Conservation (phyloP, 495 filamentous ascomycete genomes). For the Friedmanniomyces endolithicus region DNA sequence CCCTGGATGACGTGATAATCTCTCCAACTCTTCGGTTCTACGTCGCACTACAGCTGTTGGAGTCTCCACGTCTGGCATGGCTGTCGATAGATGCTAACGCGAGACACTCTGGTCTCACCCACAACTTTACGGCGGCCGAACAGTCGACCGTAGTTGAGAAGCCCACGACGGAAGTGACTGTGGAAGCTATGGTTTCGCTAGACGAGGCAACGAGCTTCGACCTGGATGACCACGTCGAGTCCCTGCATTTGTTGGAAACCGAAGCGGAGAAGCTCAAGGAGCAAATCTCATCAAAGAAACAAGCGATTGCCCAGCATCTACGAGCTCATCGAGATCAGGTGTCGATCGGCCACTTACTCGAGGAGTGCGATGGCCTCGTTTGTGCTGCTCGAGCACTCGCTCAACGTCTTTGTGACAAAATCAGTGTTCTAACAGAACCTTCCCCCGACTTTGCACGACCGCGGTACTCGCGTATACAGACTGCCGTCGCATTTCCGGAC, state of each 20-base stretch:
- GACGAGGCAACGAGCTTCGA: neutral
- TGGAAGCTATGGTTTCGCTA: neutral
- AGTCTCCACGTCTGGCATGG: neutral
- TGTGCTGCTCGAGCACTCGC: constrained; percentile 22
- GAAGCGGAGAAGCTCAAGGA: constrained; percentile 21
- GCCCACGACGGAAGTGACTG: neutral
- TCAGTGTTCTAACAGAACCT: neutral
- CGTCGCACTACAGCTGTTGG: neutral
- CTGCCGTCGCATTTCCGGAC: neutral
- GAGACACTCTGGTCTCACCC: neutral
- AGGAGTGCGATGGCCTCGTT: constrained; percentile 29
- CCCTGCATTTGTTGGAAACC: constrained; percentile 23
- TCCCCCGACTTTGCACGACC: neutral
- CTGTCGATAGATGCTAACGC: neutral
- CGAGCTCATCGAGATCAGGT: constrained; percentile 19
- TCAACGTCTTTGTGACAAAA: constrained; percentile 16
- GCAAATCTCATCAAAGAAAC: constrained; percentile 21
- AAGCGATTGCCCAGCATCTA: constrained; percentile 15
- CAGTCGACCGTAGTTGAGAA: neutral
- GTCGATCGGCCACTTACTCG: constrained; percentile 22
- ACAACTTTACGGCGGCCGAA: neutral
- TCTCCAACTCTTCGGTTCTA: neutral
- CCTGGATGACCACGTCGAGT: constrained; percentile 24
- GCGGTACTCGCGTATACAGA: neutral
- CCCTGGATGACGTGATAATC: neutral